phyloP scores from a whole-genome alignment of 495 filamentous ascomycete species.

The Penicillium roqueforti region DNA sequence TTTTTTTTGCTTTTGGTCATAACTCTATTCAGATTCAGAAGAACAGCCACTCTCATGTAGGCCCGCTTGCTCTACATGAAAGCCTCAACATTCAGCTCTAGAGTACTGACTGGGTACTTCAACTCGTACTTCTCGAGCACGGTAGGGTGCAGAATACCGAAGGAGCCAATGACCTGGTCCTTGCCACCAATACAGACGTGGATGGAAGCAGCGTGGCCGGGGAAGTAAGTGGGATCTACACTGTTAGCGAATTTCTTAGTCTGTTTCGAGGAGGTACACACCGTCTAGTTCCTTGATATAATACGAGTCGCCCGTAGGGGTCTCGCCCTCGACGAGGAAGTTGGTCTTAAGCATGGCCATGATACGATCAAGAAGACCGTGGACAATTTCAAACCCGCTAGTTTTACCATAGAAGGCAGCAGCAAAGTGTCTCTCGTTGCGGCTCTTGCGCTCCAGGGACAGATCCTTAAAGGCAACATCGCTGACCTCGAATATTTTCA shows the following conservation, averaged over 20 bases:
- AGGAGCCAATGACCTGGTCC: constrained; percentile 70
- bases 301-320: constrained; percentile 60
- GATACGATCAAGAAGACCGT: constrained; percentile 86
- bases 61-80: constrained; percentile 60
- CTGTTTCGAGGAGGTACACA: constrained; percentile 30
- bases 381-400: constrained; percentile 94
- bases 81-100: constrained; percentile 92
- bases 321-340: constrained; percentile 67
- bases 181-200: constrained; percentile 67
- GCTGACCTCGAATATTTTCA: constrained; percentile 89
- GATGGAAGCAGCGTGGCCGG: constrained; percentile 81
- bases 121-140: constrained; percentile 93
- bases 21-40: constrained; percentile 1
- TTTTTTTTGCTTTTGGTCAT: background rate
- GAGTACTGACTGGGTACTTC: constrained; percentile 87
- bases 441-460: constrained; percentile 69
- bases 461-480: constrained; percentile 89
- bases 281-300: constrained; percentile 90
- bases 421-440: constrained; percentile 92
- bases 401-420: constrained; percentile 94
- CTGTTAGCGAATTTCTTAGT: constrained; percentile 3
- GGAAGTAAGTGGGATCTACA: constrained; percentile 81
- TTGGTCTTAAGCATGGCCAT: constrained; percentile 86
- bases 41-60: background rate
- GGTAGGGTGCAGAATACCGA: constrained; percentile 89